These are phyloP conservation scores for Gossypium schwendimanii DNA, from an alignment of 441 rosid species.

Conservation along the genomic window DNA sequence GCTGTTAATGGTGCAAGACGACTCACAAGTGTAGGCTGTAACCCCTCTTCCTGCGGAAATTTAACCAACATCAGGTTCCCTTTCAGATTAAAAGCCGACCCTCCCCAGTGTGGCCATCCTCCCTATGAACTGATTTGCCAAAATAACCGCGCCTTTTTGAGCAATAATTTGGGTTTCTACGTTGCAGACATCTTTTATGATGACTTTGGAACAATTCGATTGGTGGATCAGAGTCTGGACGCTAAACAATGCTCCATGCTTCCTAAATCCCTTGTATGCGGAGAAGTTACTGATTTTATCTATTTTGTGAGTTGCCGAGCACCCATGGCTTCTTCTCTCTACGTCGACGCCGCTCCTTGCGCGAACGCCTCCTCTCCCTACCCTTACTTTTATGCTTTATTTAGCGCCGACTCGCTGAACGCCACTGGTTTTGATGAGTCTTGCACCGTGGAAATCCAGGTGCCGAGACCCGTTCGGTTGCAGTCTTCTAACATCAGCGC, in stretches of 20 bases:
- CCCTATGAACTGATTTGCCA: neutral
- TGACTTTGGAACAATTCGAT: neutral
- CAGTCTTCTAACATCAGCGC: neutral
- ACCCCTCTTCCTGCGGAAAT: neutral
- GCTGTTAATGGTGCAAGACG: neutral
- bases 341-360: neutral
- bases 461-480: neutral
- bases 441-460: neutral
- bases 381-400: slow-evolving; percentile 2
- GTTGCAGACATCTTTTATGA: neutral
- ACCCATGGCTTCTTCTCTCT: neutral
- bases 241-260: neutral
- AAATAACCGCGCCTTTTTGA: neutral
- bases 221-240: neutral
- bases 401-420: neutral
- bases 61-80: neutral
- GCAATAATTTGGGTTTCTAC: neutral
- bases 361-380: neutral
- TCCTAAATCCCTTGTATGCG: neutral
- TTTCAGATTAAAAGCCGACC: neutral
- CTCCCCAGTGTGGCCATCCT: neutral
- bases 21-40: neutral
- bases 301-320: neutral
- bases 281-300: neutral
- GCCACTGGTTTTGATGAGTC: neutral